phyloP scores from a whole-genome alignment of 2,329 filamentous ascomycete species.

The Colletotrichum endophyticum region DNA sequence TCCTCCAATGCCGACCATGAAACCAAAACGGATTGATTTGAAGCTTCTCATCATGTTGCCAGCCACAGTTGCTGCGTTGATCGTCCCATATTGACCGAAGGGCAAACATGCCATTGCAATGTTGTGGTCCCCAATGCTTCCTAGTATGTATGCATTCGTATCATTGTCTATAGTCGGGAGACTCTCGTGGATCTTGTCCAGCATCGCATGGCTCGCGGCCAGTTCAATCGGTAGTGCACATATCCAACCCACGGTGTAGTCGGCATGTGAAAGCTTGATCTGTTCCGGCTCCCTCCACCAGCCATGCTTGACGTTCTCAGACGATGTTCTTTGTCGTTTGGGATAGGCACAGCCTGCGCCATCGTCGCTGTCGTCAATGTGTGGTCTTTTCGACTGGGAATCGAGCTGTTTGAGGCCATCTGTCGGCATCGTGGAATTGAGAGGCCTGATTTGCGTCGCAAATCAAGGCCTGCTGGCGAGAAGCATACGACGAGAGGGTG shows the following conservation, averaged over 20 bases:
- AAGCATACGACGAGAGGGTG: too few relatives aligned
- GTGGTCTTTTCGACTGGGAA: neutral
- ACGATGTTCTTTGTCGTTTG: neutral
- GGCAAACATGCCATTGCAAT: constrained; percentile 31
- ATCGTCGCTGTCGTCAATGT: too few relatives aligned
- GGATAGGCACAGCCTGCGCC: too few relatives aligned
- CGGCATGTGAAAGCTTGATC: neutral
- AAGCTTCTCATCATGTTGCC: constrained; percentile 20
- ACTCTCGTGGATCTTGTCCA: constrained; percentile 4
- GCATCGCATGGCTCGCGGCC: constrained; percentile 16
- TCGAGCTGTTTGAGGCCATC: too few relatives aligned
- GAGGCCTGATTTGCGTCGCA: too few relatives aligned
- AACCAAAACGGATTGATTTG: neutral
- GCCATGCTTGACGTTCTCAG: too few relatives aligned
- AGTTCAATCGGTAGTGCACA: constrained; percentile 21
- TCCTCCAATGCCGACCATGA: constrained; percentile 30
- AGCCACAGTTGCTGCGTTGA: constrained; percentile 24
- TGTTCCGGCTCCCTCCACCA: neutral
- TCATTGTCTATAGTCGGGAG: neutral
- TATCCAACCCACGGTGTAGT: constrained; percentile 22
- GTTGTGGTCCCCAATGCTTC: constrained; percentile 25
- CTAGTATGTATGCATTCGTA: constrained; percentile 27
- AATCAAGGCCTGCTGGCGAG: too few relatives aligned
- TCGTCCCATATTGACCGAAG: constrained; percentile 21
- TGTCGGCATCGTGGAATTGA: too few relatives aligned